Evolutionary conservation across 768 basidiomycete genomes (phyloP).

Genomic region (Xerocomus brunneocitrinus): DNA sequence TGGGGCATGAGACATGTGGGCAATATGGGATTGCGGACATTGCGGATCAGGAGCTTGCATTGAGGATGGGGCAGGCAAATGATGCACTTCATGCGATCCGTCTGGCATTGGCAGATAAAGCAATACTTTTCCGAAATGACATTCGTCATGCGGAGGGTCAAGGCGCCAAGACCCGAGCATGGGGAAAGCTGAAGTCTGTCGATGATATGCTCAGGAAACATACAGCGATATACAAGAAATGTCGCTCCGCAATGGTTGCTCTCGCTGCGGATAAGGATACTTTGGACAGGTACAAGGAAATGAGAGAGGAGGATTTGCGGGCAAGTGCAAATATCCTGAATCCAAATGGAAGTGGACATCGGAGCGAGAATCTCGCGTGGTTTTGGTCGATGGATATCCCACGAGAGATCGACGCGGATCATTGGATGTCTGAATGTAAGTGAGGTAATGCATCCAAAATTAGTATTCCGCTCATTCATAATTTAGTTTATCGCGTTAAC

Average conservation of each 20-base stretch:
- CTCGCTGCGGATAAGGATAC: not conserved
- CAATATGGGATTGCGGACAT: too few species aligned
- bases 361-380: not conserved
- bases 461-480: not conserved
- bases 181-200: not conserved
- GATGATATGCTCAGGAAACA: not conserved
- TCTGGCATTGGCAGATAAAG: too few species aligned
- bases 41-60: too few species aligned
- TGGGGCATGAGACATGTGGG: too few species aligned
- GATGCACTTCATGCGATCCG: too few species aligned
- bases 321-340: not conserved
- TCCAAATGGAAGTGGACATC: not conserved
- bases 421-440: not conserved
- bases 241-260: not conserved
- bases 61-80: too few species aligned
- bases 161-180: not conserved
- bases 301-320: not conserved
- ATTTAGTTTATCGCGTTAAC: not conserved
- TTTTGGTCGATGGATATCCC: not conserved
- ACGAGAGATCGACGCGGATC: not conserved
- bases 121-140: not conserved
- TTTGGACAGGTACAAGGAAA: not conserved
- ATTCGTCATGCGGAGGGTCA: not conserved
- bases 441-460: too few species aligned
- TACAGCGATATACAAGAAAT: not conserved